phyloP scores from a whole-genome alignment of 768 basidiomycete genomes.

The Gymnopilus junonius region DNA sequence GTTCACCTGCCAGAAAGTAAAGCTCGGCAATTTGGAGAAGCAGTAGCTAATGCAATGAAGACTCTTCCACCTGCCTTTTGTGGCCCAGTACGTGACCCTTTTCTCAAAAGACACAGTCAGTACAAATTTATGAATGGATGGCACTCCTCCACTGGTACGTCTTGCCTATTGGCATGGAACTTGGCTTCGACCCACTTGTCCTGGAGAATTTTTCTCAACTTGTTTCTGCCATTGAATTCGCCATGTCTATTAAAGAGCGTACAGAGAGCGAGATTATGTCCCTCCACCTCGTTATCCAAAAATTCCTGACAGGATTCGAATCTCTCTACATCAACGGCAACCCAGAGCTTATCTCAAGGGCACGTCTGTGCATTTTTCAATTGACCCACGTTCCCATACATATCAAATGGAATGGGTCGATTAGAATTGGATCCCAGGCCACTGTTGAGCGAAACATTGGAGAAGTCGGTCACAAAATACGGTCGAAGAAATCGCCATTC shows the following conservation, averaged over 20 bases:
- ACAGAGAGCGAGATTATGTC: too few species aligned
- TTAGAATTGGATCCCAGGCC: slow-evolving; percentile 37
- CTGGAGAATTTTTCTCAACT: slow-evolving; percentile 32
- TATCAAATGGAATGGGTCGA: slow-evolving; percentile 40
- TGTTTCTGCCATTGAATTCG: slow-evolving; percentile 29
- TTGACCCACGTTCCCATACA: slow-evolving; percentile 38
- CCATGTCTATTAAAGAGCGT: slow-evolving; percentile 33
- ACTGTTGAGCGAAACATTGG: slow-evolving; percentile 33
- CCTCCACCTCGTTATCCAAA: slow-evolving; percentile 27
- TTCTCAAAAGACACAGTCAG: slow-evolving; percentile 38
- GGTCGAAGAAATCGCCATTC: slow-evolving; percentile 35
- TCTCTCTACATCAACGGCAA: slow-evolving; percentile 30
- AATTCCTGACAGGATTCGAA: slow-evolving; percentile 32
- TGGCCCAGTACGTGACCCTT: slow-evolving; percentile 31
- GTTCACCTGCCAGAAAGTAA: slow-evolving; percentile 41
- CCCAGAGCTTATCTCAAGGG: slow-evolving; percentile 27
- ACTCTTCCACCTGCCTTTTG: slow-evolving; percentile 37
- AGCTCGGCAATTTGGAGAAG: slow-evolving; percentile 23
- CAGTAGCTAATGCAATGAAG: slow-evolving; percentile 24
- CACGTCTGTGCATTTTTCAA: slow-evolving; percentile 36
- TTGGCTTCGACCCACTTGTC: slow-evolving; percentile 25
- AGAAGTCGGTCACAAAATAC: slow-evolving; percentile 31
- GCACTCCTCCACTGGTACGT: slow-evolving; percentile 39
- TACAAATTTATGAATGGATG: slow-evolving; percentile 43
- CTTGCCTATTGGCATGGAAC: slow-evolving; percentile 36